Base-by-base conservation (phyloP, 495 filamentous ascomycete species). In the Aspergillus nidulans region DNA sequence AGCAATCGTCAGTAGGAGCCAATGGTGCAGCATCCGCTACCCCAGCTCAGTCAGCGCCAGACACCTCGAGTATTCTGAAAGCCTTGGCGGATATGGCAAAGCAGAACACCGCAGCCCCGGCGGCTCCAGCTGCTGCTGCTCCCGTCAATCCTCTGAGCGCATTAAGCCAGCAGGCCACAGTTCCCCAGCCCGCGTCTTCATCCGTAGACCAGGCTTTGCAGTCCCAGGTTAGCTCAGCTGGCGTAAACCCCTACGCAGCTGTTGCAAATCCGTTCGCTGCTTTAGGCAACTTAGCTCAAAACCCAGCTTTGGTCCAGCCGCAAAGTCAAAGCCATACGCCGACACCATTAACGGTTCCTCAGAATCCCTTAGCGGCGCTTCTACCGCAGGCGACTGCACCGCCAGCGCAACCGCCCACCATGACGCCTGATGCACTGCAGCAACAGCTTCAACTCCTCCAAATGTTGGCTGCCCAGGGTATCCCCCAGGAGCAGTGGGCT, bases 41-140 rank as follows among this genome's bases (percentile, higher is more conserved):
- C 42, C 52, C 70, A 45, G 52, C 76, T 59, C 62, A 64, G 25
- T 49, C 57, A 20, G 71, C 81, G 13, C 76, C 77, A 53, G 81
- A 88, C 65, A 88, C 85, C 20, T 83, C 84, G 19, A 81, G 80
- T 55, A 91, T 95, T 64, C 75, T 94, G 76, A 88, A 88, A 63
- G 87, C 87, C 26, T 79, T 95, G 54, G 89, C 89, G 42, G 88
- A 88, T 60, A 90, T 95, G 77, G 89, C 89, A 34, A 88, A 90
- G 52, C 86, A 91, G 67, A 92, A 88, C 68, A 80, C 85, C 50
- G 71, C 81, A 12, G 78, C 84, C 9, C 81, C 87, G 23, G 72
- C 77, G 63, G 78, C 69, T 52, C 69, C 78, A 20, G 71, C 66
- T 55, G 63, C 80, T 46, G 70, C 79, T 41, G 72, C 81, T 42